phyloP scores from a whole-genome alignment of 139 green algal genomes.

The Pedinophyceae sp. region DNA sequence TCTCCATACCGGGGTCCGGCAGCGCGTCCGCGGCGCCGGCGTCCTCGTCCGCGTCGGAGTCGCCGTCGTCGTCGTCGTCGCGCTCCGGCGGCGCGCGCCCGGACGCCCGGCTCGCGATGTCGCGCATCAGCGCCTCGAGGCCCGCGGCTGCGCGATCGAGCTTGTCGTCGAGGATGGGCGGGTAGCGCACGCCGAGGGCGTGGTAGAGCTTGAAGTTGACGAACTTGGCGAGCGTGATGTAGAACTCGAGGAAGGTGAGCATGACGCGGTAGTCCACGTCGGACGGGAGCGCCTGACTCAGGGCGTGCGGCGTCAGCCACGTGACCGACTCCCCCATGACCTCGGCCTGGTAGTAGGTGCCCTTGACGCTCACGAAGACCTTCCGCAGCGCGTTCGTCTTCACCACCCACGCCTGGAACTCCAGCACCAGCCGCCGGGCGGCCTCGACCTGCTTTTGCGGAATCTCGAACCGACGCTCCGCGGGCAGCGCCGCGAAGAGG shows the following conservation, averaged over 20 bases:
- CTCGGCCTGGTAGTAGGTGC: slow-evolving; percentile 91
- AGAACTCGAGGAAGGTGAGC: slow-evolving; percentile 98
- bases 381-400: slow-evolving; percentile 64
- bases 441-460: slow-evolving; percentile 15
- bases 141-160: slow-evolving; percentile 58
- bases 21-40: slow-evolving; percentile 7
- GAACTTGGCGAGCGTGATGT: slow-evolving; percentile 79
- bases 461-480: slow-evolving; percentile 35
- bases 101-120: slow-evolving; percentile 24
- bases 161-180: slow-evolving; percentile 55
- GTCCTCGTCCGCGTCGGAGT: slow-evolving; percentile 5
- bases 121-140: slow-evolving; percentile 57
- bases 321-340: slow-evolving; percentile 79
- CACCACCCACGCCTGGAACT: slow-evolving; percentile 89
- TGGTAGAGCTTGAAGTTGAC: slow-evolving; percentile 97
- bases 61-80: slow-evolving; percentile 12
- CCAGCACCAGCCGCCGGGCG: slow-evolving; percentile 55
- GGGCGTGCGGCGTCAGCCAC: slow-evolving; percentile 86
- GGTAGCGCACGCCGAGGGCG: slow-evolving; percentile 61
- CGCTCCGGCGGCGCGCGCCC: slow-evolving; percentile 9
- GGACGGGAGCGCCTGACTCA: slow-evolving; percentile 58
- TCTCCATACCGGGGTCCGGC: slow-evolving; percentile 5
- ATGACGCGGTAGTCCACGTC: slow-evolving; percentile 98
- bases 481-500: slow-evolving; percentile 88
- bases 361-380: slow-evolving; percentile 92